Conservation (phyloP, 352 stramenopile species). For the Globisporangium spiculum region DNA sequence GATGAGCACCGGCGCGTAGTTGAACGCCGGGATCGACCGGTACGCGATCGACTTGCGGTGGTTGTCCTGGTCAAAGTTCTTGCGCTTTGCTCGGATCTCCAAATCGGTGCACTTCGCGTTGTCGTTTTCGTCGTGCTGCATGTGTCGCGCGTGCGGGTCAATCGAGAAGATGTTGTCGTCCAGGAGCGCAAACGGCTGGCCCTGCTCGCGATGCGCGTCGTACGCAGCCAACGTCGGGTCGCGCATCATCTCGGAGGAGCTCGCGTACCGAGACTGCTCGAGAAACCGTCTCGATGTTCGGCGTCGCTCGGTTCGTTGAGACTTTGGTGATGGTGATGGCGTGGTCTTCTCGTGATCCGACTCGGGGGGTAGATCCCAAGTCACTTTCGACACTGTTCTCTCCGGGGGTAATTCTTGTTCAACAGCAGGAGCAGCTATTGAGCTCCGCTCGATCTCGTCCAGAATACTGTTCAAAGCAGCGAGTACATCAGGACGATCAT, state of each 20-base stretch:
- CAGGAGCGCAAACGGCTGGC: constrained; percentile 43
- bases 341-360: neutral
- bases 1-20: constrained; percentile 58
- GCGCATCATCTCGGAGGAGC: constrained; percentile 21
- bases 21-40: constrained; percentile 61
- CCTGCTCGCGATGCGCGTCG: constrained; percentile 49
- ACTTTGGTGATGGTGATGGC: neutral
- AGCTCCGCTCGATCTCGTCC: neutral
- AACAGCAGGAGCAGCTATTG: neutral
- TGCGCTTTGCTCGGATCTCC: constrained; percentile 55
- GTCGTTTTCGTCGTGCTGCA: constrained; percentile 49
- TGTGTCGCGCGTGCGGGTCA: constrained; percentile 40
- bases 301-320: constrained; percentile 25
- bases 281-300: constrained; percentile 26
- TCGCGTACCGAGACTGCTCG: constrained; percentile 29
- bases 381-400: constrained; percentile 1
- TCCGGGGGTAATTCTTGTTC: neutral
- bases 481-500: neutral
- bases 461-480: neutral
- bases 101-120: constrained; percentile 21
- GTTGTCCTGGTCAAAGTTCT: constrained; percentile 58
- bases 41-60: constrained; percentile 58
- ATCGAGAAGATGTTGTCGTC: constrained; percentile 56
- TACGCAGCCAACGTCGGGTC: constrained; percentile 55
- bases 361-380: constrained; percentile 6